phyloP scores from a whole-genome alignment of 1,284 basidiomycete species.

The Pisolithus thermaeus region DNA sequence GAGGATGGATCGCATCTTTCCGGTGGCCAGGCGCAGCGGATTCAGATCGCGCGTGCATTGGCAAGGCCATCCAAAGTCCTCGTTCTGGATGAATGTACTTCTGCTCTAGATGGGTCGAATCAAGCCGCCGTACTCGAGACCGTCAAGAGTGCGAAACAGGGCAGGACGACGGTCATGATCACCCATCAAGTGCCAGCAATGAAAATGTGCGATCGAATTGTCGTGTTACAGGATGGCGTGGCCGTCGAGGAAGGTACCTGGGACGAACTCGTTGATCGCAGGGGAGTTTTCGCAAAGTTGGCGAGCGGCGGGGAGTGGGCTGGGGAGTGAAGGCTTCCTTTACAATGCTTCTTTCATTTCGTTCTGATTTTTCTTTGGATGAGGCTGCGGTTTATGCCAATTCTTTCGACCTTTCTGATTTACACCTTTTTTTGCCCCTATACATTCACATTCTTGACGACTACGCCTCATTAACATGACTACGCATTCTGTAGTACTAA shows the following conservation, averaged over 20 bases:
- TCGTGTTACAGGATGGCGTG: conserved; percentile 74
- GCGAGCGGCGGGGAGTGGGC: conserved; percentile 87
- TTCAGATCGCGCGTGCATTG: conserved; percentile 89
- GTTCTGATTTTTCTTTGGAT: conserved; percentile 3
- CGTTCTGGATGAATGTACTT: conserved; percentile 93
- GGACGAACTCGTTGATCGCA: conserved; percentile 59
- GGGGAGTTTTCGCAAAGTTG: conserved; percentile 77
- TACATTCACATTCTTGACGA: background rate
- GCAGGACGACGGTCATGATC: conserved; percentile 83
- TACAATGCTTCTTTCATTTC: background rate
- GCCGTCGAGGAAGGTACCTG: conserved; percentile 80
- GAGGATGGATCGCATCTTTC: conserved; percentile 87
- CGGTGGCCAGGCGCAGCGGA: conserved; percentile 90
- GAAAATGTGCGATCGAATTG: conserved; percentile 85
- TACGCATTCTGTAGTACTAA: conserved; percentile 23
- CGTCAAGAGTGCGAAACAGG: conserved; percentile 56
- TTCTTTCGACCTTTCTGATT: conserved; percentile 13
- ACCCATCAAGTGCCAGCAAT: conserved; percentile 93
- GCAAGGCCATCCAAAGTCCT: conserved; percentile 68
- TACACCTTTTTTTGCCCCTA: background rate
- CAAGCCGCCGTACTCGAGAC: conserved; percentile 78
- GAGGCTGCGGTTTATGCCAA: conserved; percentile 1
- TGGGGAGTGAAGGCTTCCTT: conserved; percentile 30
- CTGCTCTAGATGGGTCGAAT: conserved; percentile 81
- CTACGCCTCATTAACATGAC: conserved; percentile 7